Percentiles rank a stretch among this genome's conserved stretches.
These are phyloP conservation scores for Coleophoma cylindrospora DNA, from an alignment of 2,329 filamentous ascomycete genomes.

Conservation along the genomic window DNA sequence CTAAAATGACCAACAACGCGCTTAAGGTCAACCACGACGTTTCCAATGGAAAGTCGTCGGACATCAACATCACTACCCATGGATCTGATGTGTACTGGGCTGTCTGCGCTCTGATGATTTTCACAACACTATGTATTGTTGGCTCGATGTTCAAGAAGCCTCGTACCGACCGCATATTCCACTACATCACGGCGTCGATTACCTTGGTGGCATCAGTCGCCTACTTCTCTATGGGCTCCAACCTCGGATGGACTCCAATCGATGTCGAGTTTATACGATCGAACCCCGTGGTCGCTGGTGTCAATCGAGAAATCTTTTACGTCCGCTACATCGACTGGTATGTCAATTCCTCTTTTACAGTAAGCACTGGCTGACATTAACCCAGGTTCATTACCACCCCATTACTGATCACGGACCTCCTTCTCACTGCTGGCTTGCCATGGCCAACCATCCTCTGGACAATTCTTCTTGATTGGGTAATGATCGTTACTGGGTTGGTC, in stretches of 20 bases:
- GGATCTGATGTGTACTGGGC: conserved; percentile 61
- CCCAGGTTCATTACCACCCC: background rate
- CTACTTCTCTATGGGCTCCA: background rate
- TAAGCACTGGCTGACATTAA: background rate
- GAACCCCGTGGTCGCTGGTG: conserved; percentile 35
- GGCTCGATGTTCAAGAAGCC: background rate
- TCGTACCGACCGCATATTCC: background rate
- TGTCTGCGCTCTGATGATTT: conserved; percentile 39
- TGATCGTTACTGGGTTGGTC: background rate
- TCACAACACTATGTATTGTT: background rate
- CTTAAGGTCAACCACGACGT: background rate
- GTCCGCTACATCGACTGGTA: conserved; percentile 30
- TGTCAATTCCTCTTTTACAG: background rate
- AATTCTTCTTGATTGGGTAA: background rate
- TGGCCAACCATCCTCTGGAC: background rate
- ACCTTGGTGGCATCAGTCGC: background rate
- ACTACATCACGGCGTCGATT: background rate
- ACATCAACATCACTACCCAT: conserved; percentile 50
- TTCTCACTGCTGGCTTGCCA: background rate
- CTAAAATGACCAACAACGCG: background rate
- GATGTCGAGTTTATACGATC: background rate
- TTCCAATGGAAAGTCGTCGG: conserved; percentile 22
- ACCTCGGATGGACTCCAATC: conserved; percentile 42
- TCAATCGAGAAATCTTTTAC: conserved; percentile 55
- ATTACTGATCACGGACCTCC: background rate